Conservation (phyloP, 2,329 filamentous ascomycete species). For the Chaetomiaceae sp. region DNA sequence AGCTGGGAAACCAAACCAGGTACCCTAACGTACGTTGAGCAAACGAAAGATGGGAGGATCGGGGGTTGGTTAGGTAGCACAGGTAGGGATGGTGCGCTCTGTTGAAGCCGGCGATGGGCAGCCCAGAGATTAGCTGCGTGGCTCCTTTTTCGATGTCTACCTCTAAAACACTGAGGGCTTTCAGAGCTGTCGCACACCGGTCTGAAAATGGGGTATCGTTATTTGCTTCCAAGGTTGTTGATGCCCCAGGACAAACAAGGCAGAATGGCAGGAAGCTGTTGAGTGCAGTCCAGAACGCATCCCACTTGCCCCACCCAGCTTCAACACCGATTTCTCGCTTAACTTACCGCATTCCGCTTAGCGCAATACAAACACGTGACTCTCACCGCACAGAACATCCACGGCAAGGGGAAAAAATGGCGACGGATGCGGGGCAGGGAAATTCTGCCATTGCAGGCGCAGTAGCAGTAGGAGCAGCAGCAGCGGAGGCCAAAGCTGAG, state of each 20-base stretch:
- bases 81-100: too few relatives aligned
- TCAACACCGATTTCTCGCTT: slow-evolving; percentile 11
- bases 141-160: too few relatives aligned
- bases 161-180: too few relatives aligned
- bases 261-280: background rate
- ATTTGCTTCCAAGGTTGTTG: background rate
- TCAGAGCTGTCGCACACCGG: too few relatives aligned
- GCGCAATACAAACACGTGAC: slow-evolving; percentile 21
- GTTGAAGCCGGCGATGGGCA: too few relatives aligned
- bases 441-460: slow-evolving; percentile 21
- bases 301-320: background rate
- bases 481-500: slow-evolving; percentile 7
- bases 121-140: too few relatives aligned
- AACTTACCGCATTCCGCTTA: slow-evolving; percentile 7
- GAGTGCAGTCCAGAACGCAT: background rate
- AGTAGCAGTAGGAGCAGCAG: slow-evolving; percentile 5
- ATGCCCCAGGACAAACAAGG: too few relatives aligned
- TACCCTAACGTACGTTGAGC: too few relatives aligned
- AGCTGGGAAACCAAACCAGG: too few relatives aligned
- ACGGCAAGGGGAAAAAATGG: slow-evolving; percentile 22
- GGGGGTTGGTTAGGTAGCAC: too few relatives aligned
- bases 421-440: slow-evolving; percentile 25
- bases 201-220: too few relatives aligned
- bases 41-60: too few relatives aligned
- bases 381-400: slow-evolving; percentile 21